phyloP scores from a whole-genome alignment of 2,329 filamentous ascomycete genomes.

The Aspergillus quadricinctus region DNA sequence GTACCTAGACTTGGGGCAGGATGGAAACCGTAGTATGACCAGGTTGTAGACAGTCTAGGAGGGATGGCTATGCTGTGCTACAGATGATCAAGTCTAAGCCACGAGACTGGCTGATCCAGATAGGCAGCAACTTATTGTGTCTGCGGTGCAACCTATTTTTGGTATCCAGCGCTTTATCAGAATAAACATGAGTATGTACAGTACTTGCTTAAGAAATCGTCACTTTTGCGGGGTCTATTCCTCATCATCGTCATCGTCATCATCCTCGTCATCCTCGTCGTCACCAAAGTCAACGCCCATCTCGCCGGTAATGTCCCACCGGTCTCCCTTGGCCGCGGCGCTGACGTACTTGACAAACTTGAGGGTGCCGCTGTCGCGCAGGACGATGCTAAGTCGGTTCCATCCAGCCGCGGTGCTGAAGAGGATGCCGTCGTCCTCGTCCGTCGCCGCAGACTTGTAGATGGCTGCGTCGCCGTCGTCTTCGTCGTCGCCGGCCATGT shows the following conservation, averaged over 20 bases:
- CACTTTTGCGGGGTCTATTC: conserved; percentile 2
- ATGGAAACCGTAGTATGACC: not conserved
- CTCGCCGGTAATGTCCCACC: conserved; percentile 83
- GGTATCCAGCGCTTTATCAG: not conserved
- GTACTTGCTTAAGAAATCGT: conserved; percentile 2
- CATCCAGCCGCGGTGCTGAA: conserved; percentile 68
- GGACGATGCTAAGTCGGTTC: conserved; percentile 88
- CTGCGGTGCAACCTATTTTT: not conserved
- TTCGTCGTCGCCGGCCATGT: conserved; percentile 76
- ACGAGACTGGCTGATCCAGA: not conserved
- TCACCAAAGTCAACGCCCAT: conserved; percentile 65
- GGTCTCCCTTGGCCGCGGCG: conserved; percentile 73
- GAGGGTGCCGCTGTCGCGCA: conserved; percentile 79
- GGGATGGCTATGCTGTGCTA: not conserved
- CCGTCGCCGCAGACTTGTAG: conserved; percentile 63
- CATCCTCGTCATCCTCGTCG: conserved; percentile 38
- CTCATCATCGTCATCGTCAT: conserved; percentile 18
- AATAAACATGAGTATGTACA: conserved; percentile 1
- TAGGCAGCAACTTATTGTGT: not conserved
- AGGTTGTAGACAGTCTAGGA: not conserved
- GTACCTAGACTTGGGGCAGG: not conserved
- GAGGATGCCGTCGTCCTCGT: conserved; percentile 71
- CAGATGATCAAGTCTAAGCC: not conserved
- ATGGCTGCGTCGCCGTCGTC: conserved; percentile 71
- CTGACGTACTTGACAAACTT: conserved; percentile 97